Percentiles rank a stretch among this genome's conserved stretches.
Evolutionary conservation across 2,329 filamentous ascomycete genomes (phyloP).

Genomic region (Beauveria asiatica): DNA sequence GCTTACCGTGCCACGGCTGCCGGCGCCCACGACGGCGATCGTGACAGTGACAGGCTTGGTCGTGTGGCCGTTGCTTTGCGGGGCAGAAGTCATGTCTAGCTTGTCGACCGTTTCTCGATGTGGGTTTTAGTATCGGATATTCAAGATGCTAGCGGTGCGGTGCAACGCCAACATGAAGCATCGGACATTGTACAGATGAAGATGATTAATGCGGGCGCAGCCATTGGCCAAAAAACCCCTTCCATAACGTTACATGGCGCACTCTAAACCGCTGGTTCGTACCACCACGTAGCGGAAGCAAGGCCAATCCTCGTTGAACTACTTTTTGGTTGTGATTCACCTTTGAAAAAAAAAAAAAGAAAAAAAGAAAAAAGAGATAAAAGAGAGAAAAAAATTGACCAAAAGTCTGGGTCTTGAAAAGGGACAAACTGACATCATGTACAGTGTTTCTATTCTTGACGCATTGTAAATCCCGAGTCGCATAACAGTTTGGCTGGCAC

Average conservation of each 20-base stretch:
- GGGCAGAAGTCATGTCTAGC: background rate
- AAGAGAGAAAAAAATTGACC: background rate
- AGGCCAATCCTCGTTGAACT: background rate
- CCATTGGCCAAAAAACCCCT: background rate
- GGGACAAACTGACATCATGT: background rate
- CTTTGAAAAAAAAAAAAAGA: no score
- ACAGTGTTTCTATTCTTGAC: background rate
- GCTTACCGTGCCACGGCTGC: constrained; percentile 12
- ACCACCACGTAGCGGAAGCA: background rate
- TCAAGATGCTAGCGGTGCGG: background rate
- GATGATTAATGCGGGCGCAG: constrained; percentile 5
- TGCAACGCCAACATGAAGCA: background rate
- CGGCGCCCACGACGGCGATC: constrained; percentile 13
- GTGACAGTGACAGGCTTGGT: constrained; percentile 11
- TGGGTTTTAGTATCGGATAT: background rate
- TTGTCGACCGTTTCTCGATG: no score
- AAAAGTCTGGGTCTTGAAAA: background rate
- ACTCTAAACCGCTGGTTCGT: background rate
- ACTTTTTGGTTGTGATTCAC: no score
- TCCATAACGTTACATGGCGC: constrained; percentile 7
- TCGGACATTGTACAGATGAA: background rate
- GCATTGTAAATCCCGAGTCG: background rate
- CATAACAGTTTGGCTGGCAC: background rate
- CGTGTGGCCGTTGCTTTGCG: background rate
- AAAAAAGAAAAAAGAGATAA: no score